These are phyloP conservation scores for Trypanosoma rangeli DNA, from an alignment of 208 protist species.

Conservation along the genomic window DNA sequence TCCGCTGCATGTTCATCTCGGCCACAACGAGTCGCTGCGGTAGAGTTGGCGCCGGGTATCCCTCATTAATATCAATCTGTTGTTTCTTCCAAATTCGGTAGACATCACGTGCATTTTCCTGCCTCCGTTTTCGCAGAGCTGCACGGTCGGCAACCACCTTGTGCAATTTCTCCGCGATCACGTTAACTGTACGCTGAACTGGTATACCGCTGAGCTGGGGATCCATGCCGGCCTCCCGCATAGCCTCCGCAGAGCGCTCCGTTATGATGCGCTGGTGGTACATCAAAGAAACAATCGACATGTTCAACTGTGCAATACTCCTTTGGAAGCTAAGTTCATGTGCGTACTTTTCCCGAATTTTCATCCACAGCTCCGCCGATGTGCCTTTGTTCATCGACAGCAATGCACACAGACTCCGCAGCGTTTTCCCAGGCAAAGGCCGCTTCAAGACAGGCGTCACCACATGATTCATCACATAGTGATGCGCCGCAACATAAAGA, in stretches of 20 bases:
- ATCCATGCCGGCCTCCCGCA: conserved; percentile 61
- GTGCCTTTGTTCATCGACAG: conserved; percentile 56
- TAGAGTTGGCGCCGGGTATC: conserved; percentile 36
- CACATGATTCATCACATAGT: conserved; percentile 46
- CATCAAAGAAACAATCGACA: conserved; percentile 53
- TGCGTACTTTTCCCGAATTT: conserved; percentile 61
- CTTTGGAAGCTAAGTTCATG: conserved; percentile 45
- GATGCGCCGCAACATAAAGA: conserved; percentile 67
- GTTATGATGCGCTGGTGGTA: conserved; percentile 65
- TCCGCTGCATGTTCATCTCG: background rate
- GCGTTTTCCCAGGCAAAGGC: conserved; percentile 40
- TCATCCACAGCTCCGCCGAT: conserved; percentile 59
- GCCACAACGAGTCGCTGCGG: conserved; percentile 34
- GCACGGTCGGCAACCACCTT: conserved; percentile 41
- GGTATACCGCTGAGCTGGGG: conserved; percentile 62
- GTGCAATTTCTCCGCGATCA: conserved; percentile 47
- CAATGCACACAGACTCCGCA: conserved; percentile 55
- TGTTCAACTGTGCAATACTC: conserved; percentile 55
- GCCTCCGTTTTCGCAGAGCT: conserved; percentile 49
- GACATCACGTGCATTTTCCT: conserved; percentile 75
- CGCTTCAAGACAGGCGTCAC: conserved; percentile 50
- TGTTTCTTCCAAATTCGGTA: conserved; percentile 79
- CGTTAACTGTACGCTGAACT: conserved; percentile 58
- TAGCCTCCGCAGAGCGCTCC: conserved; percentile 63
- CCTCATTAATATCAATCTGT: conserved; percentile 74